phyloP scores from a whole-genome alignment of 805 yeast genomes.

The Myxozyma sirexii region DNA sequence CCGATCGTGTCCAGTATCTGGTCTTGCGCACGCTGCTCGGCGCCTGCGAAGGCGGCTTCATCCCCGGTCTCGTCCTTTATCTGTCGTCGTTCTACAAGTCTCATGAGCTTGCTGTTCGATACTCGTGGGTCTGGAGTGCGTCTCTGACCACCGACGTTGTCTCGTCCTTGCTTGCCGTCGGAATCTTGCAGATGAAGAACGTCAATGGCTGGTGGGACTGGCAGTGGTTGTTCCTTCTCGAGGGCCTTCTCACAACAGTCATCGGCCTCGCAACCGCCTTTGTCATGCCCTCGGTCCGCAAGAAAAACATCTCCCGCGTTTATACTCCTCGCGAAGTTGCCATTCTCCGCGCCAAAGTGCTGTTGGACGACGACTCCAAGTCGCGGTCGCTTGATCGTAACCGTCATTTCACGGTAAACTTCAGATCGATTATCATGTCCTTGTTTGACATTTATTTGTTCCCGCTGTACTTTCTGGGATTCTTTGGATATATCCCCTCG shows the following conservation, averaged over 20 bases:
- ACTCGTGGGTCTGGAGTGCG: conserved; percentile 64
- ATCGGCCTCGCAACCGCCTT: conserved; percentile 55
- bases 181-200: conserved; percentile 54
- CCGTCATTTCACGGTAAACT: conserved; percentile 9
- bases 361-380: conserved; percentile 29
- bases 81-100: conserved; percentile 65
- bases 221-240: conserved; percentile 67
- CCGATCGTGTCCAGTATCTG: conserved; percentile 44
- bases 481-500: conserved; percentile 32
- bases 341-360: conserved; percentile 30
- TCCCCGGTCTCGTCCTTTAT: conserved; percentile 66
- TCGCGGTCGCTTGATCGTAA: conserved; percentile 19
- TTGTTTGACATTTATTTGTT: conserved; percentile 25
- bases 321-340: conserved; percentile 28
- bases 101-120: conserved; percentile 60
- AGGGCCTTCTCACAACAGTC: conserved; percentile 58
- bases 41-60: conserved; percentile 66
- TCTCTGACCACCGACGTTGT: conserved; percentile 51
- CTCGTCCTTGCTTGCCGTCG: conserved; percentile 58
- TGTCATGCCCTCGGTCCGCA: conserved; percentile 49
- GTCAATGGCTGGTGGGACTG: conserved; percentile 52
- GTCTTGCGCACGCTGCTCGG: conserved; percentile 58
- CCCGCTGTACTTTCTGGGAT: conserved; percentile 29
- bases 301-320: conserved; percentile 22
- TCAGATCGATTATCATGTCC: conserved; percentile 16